Base-by-base conservation (phyloP, 805 yeast genomes). In the Cyberlindnera misumaiensis region DNA sequence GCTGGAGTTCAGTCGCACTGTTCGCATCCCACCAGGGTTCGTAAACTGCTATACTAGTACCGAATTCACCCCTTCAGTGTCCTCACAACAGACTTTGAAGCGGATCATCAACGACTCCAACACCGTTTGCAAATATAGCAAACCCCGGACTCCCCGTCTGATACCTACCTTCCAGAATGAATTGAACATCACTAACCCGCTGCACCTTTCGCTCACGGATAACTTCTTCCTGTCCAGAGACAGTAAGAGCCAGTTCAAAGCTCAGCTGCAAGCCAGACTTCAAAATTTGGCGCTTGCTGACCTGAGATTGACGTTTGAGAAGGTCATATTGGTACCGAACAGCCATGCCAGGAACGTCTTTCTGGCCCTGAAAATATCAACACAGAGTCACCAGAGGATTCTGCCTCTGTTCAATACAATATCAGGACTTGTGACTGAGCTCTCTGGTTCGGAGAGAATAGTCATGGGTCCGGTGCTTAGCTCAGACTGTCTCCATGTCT, bases 121-220 rank as follows among this genome's bases (percentile, higher is more conserved):
- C 15, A 48, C 49, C 48, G 43, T 32, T 6, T 38, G 44, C 22
- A 32, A 40, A 17, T 39, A 33, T 16, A 28, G 43, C n/a, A 34
- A 41, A 4, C 11, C 29, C 5, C 26, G 26, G 1, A 48, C 50
- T 9, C 15, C 41, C 10, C 40, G 40, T 2, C 28, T 36, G 28
- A 22, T 28, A 16, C 47, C 51, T 1, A 10, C 41, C 1, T 46
- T 29, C 24, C 22, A 35, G 9, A 38, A 35, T n/a, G 30, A 18
- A 2, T 12, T 41, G 17, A 41, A 41, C 3, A 17, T 40, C 2
- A 16, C 34, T 3, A n/a, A 15, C 9, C 47, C 46, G 4, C 20
- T 48, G 17, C 52, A 48, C 15, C 28, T 46, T 5, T 48, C 52
- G 11, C 24, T 48, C 10, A 37, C 38, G 3, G 41, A 36, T 11